Conservation (phyloP, 2,329 filamentous ascomycete species). For the Talaromyces pinophilus region DNA sequence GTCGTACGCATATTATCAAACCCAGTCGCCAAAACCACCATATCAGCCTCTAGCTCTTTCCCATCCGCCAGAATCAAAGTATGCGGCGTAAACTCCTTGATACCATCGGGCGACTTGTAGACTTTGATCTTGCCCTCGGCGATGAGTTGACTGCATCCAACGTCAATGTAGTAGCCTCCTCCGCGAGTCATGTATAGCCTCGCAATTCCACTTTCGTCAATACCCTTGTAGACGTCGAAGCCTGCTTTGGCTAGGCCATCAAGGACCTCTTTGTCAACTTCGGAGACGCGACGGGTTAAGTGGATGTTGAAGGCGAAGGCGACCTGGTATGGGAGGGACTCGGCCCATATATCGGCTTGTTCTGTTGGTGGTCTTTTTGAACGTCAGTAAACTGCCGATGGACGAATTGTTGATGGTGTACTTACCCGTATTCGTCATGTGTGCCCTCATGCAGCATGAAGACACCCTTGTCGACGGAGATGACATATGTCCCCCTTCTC, state of each 20-base stretch:
- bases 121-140: conserved; percentile 62
- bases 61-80: conserved; percentile 58
- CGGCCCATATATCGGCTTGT: conserved; percentile 53
- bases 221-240: conserved; percentile 45
- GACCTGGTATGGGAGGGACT: conserved; percentile 52
- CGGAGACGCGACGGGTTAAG: conserved; percentile 45
- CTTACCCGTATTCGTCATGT: conserved; percentile 48
- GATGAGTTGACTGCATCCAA: conserved; percentile 57
- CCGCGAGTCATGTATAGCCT: conserved; percentile 51
- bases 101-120: conserved; percentile 57
- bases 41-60: conserved; percentile 58
- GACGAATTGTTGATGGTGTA: neutral
- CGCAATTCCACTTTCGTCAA: conserved; percentile 46
- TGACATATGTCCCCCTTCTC: conserved; percentile 53
- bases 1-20: conserved; percentile 69
- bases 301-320: conserved; percentile 49
- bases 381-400: neutral
- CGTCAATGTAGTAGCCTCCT: conserved; percentile 63
- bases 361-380: conserved; percentile 42
- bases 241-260: conserved; percentile 52
- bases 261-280: conserved; percentile 47
- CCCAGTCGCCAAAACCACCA: conserved; percentile 64
- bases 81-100: conserved; percentile 52
- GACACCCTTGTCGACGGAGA: conserved; percentile 48
- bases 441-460: conserved; percentile 49